Evolutionary conservation across 306 rosid genomes (phyloP).

Genomic region (Medicago arabica): DNA sequence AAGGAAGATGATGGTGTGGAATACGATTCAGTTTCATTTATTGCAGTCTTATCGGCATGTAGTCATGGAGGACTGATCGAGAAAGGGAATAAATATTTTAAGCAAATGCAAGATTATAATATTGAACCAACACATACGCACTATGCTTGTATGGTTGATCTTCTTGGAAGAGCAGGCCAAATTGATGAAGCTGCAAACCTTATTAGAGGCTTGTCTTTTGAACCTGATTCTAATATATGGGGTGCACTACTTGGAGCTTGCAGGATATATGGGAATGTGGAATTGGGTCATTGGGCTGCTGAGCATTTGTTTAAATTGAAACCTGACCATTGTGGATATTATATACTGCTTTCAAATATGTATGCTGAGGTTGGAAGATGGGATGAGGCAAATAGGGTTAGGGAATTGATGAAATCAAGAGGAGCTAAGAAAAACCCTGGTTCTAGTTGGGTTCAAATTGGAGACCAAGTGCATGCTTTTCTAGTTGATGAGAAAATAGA

Average conservation of each 20-base stretch:
- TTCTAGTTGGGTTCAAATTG: conserved; percentile 83
- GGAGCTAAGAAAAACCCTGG: conserved; percentile 79
- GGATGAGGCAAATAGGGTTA: conserved; percentile 77
- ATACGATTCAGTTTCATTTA: conserved; percentile 78
- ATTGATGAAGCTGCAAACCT: conserved; percentile 77
- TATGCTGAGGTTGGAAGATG: conserved; percentile 92
- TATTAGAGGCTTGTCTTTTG: conserved; percentile 59
- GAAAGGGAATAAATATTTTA: conserved; percentile 68
- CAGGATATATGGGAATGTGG: conserved; percentile 73
- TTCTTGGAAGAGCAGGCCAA: conserved; percentile 85
- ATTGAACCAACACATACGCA: conserved; percentile 78
- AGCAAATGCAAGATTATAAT: conserved; percentile 57
- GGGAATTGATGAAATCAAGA: conserved; percentile 81
- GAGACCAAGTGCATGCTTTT: conserved; percentile 65
- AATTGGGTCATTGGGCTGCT: conserved; percentile 80
- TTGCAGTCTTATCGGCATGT: conserved; percentile 88
- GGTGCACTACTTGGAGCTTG: conserved; percentile 95
- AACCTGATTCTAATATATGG: conserved; percentile 81
- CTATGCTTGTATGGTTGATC: conserved; percentile 88
- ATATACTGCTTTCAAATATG: conserved; percentile 86
- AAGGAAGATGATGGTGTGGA: conserved; percentile 54
- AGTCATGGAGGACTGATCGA: conserved; percentile 89
- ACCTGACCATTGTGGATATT: conserved; percentile 85
- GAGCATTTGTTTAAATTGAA: conserved; percentile 70
- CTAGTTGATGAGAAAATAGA: conserved; percentile 65